phyloP scores from a whole-genome alignment of 2,329 filamentous ascomycete genomes.

The Dactylellina haptotyla region DNA sequence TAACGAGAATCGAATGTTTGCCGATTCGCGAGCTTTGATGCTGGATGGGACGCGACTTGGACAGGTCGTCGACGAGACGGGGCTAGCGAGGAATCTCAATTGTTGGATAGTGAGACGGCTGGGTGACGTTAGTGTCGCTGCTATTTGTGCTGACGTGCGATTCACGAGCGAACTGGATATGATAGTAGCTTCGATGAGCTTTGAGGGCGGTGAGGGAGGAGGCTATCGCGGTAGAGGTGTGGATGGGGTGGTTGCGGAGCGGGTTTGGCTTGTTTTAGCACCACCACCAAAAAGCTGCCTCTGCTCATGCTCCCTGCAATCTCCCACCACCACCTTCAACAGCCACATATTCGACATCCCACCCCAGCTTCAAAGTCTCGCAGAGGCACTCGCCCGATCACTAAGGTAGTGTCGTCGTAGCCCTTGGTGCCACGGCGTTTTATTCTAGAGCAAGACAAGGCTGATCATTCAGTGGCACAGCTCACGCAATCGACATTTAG shows the following conservation, averaged over 20 bases:
- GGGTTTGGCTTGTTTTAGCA: neutral
- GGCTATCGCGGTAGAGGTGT: conserved; percentile 22
- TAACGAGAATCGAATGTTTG: conserved; percentile 13
- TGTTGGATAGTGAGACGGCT: too few relatives aligned
- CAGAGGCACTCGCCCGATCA: neutral
- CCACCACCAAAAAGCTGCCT: neutral
- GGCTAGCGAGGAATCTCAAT: too few relatives aligned
- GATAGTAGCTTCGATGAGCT: neutral
- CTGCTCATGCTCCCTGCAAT: neutral
- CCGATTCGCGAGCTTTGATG: neutral
- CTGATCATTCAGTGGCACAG: neutral
- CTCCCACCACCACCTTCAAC: neutral
- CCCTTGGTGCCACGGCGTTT: neutral
- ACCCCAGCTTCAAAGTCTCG: neutral
- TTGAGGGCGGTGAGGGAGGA: conserved; percentile 4
- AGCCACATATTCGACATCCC: neutral
- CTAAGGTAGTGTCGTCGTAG: neutral
- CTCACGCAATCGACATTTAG: neutral
- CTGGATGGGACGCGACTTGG: conserved; percentile 26
- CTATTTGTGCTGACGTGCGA: neutral
- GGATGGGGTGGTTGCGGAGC: conserved; percentile 12
- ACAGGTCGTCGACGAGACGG: neutral
- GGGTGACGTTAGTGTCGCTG: too few relatives aligned
- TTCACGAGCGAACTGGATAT: neutral
- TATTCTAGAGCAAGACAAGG: neutral